Conservation (phyloP, 441 rosid species). For the Dalechampia spathulata region DNA sequence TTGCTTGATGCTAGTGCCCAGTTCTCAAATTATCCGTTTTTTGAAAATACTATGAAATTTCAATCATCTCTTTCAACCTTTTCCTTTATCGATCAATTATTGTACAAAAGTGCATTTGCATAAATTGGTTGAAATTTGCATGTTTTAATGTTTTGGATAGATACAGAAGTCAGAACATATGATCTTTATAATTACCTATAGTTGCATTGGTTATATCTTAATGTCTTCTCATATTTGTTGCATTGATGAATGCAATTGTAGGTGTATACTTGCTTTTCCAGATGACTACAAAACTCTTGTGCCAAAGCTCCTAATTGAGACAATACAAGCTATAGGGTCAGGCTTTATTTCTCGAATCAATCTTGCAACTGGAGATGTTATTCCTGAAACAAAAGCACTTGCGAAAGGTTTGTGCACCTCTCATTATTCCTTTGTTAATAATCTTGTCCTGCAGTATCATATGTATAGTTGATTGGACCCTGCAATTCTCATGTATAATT, state of each 20-base stretch:
- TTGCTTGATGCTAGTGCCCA: background rate
- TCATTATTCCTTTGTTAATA: slow-evolving; percentile 11
- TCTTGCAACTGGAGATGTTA: slow-evolving; percentile 81
- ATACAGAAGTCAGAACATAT: background rate
- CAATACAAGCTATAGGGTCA: slow-evolving; percentile 70
- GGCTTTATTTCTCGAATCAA: slow-evolving; percentile 79
- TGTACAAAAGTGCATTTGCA: background rate
- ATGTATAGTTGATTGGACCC: background rate
- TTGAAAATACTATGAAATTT: background rate
- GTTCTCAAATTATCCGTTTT: background rate
- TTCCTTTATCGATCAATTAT: background rate
- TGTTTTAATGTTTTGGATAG: background rate
- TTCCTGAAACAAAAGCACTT: slow-evolving; percentile 91
- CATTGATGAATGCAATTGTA: slow-evolving; percentile 21
- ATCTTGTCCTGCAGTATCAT: slow-evolving; percentile 7
- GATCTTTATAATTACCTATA: background rate
- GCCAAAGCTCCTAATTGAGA: slow-evolving; percentile 77
- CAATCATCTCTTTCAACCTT: background rate
- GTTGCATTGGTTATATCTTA: background rate
- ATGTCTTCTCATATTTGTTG: background rate
- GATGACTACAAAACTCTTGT: slow-evolving; percentile 75
- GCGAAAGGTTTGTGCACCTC: slow-evolving; percentile 54
- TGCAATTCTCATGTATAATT: background rate
- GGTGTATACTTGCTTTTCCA: slow-evolving; percentile 97
- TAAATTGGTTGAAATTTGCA: background rate